Evolutionary conservation across 805 yeast genomes (phyloP), one percentile per base, ranked within the genome.

Genomic region (Kuraishia hungarica): DNA sequence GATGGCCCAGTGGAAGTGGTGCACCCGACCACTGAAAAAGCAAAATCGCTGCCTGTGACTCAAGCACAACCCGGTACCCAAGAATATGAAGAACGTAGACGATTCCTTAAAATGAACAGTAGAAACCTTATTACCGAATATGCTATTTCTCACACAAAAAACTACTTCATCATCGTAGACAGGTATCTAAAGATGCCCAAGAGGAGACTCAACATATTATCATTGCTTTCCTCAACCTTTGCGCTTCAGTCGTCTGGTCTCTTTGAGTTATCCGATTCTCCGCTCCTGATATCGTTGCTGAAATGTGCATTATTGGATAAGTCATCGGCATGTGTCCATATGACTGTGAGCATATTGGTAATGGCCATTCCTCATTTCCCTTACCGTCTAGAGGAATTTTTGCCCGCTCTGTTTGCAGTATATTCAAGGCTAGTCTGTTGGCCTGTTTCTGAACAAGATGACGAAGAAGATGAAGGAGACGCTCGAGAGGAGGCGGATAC

Each of bases 21-120:
- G 35, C 10, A 28, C 11, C 17, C 43, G 17, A 3, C 15, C 17
- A 35, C 11, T 15, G n/a, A 13, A 15, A 10, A 6, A 28, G 35
- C 11, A 35, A 15, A 35, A 35, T 13, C 43, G n/a, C 17, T 13
- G 11, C 29, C 29, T 26, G 29, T 10, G 8, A 13, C 17, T 17
- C 43, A 35, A 17, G 43, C 11, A 13, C 43, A 13, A 17, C 17
- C 8, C 4, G 43, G 43, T 4, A 35, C 43, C n/a, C 78, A 72
- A 21, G 72, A 67, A 24, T 64, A 66, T 29, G 76, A 71, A 52
- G 89, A 84, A 62, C 66, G 85, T 17, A 60, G 69, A 17, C 65
- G 87, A 35, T 81, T 78, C 57, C 70, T 79, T 8, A 69, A 72
- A 48, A 65, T 65, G 54, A 82, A 82, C 60, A 73, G 80, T 53